These are phyloP conservation scores for Luffa acutangula DNA, from an alignment of 306 rosid genomes.

Conservation along the genomic window DNA sequence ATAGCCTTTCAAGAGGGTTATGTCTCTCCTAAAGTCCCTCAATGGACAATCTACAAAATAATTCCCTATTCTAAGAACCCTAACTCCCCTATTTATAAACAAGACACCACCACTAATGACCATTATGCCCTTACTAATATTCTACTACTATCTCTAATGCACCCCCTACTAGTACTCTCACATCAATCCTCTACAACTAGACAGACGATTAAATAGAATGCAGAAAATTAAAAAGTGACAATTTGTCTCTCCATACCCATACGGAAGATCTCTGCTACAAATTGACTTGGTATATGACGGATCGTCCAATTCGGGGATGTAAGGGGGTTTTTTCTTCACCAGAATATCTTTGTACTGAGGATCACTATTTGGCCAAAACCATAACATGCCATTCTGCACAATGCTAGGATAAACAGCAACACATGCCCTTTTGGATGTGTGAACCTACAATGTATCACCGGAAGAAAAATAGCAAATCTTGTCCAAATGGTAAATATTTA, in stretches of 20 bases:
- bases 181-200: background rate
- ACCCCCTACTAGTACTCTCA: too few relatives aligned
- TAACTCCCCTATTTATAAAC: too few relatives aligned
- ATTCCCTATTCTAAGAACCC: too few relatives aligned
- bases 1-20: too few relatives aligned
- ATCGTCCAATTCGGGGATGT: slow-evolving; percentile 60
- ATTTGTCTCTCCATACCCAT: slow-evolving; percentile 39
- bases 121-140: too few relatives aligned
- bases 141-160: too few relatives aligned
- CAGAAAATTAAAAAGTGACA: background rate
- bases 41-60: too few relatives aligned
- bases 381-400: slow-evolving; percentile 61
- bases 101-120: too few relatives aligned
- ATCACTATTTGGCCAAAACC: slow-evolving; percentile 90
- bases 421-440: slow-evolving; percentile 65
- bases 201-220: background rate
- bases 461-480: background rate
- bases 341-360: slow-evolving; percentile 71
- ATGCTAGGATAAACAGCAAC: slow-evolving; percentile 65
- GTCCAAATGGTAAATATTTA: background rate
- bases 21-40: too few relatives aligned
- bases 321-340: slow-evolving; percentile 45
- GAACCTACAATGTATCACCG: slow-evolving; percentile 42
- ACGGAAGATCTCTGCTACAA: slow-evolving; percentile 66
- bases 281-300: slow-evolving; percentile 45